Evolutionary conservation across 345 rosid genomes (phyloP).

Genomic region (Arabidopsis arenosa): DNA sequence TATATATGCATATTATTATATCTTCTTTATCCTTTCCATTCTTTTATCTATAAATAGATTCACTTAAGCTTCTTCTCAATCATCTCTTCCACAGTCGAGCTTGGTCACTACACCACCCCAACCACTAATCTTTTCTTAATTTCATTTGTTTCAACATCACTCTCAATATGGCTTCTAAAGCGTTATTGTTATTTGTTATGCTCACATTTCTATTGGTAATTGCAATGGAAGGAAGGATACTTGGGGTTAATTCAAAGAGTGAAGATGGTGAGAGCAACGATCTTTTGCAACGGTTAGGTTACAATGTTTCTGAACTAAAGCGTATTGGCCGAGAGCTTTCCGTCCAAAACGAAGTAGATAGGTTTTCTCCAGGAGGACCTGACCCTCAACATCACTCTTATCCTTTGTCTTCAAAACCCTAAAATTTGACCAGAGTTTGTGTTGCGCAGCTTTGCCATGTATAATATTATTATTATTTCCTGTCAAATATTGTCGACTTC

Average conservation of each 20-base stretch:
- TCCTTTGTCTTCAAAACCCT: conserved; percentile 39
- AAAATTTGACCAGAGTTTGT: conserved; percentile 11
- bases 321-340: conserved; percentile 36
- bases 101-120: not conserved
- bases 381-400: conserved; percentile 49
- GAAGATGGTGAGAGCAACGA: conserved; percentile 34
- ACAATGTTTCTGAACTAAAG: conserved; percentile 38
- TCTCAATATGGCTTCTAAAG: conserved; percentile 35
- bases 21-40: conserved; percentile 9
- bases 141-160: conserved; percentile 1
- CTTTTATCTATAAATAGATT: conserved; percentile 35
- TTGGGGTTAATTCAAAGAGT: conserved; percentile 9
- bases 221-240: conserved; percentile 37
- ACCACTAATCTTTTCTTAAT: conserved; percentile 18
- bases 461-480: not conserved
- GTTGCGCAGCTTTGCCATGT: conserved; percentile 30
- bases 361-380: conserved; percentile 49
- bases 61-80: conserved; percentile 30
- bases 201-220: conserved; percentile 18
- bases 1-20: not conserved
- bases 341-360: conserved; percentile 12
- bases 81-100: conserved; percentile 27
- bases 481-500: conserved; percentile 2
- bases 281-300: conserved; percentile 44
- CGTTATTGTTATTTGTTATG: conserved; percentile 22